Conservation (phyloP, 495 filamentous ascomycete species). For the Beverwykella pulmonaria region DNA sequence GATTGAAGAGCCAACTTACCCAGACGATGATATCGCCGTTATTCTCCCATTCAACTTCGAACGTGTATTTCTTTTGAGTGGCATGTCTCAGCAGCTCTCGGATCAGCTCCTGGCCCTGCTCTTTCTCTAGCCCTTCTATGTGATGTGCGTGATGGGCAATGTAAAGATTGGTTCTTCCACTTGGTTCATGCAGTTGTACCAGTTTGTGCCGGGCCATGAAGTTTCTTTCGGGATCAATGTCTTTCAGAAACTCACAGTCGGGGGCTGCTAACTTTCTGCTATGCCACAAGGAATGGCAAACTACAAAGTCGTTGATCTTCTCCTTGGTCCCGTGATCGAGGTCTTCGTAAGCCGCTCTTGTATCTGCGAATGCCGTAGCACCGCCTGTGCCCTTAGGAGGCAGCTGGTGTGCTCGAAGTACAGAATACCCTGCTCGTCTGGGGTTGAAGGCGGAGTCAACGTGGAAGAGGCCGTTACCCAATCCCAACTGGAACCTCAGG, state of each 20-base stretch:
- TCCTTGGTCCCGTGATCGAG: constrained; percentile 47
- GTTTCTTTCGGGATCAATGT: constrained; percentile 49
- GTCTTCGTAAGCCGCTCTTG: constrained; percentile 58
- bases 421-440: constrained; percentile 58
- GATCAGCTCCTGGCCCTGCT: constrained; percentile 48
- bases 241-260: constrained; percentile 47
- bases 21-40: constrained; percentile 59
- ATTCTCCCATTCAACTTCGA: constrained; percentile 54
- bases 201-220: constrained; percentile 56
- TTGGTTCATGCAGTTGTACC: constrained; percentile 56
- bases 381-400: constrained; percentile 57
- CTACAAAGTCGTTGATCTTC: constrained; percentile 53
- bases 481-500: constrained; percentile 15
- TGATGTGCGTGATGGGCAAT: constrained; percentile 59
- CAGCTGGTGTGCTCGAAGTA: constrained; percentile 55
- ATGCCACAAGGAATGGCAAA: constrained; percentile 56
- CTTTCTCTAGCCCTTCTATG: constrained; percentile 52
- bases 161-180: constrained; percentile 58
- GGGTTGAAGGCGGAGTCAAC: constrained; percentile 63
- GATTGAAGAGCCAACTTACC: constrained; percentile 59
- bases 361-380: constrained; percentile 61
- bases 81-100: constrained; percentile 51
- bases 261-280: constrained; percentile 57
- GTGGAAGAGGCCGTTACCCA: constrained; percentile 61
- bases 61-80: constrained; percentile 53